Percentiles rank a stretch among this genome's conserved stretches.
These are phyloP conservation scores for Pouteria glomerata DNA, from an alignment of 148 eudicot genomes.

Conservation along the genomic window DNA sequence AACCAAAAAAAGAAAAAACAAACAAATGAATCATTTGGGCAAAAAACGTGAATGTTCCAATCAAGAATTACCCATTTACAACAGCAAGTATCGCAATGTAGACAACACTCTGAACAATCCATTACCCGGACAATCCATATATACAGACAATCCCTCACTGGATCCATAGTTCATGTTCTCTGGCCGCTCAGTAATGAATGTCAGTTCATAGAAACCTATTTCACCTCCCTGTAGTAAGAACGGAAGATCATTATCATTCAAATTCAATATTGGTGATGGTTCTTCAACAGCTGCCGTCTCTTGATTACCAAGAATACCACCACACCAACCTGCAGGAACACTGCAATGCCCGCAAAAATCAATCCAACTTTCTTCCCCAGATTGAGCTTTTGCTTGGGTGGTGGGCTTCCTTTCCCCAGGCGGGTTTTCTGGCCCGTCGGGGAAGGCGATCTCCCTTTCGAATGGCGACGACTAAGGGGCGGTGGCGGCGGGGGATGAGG, in stretches of 20 bases:
- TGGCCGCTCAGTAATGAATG: background rate
- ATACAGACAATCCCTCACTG: background rate
- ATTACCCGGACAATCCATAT: background rate
- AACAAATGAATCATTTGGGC: conserved; percentile 5
- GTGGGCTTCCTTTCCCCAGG: background rate
- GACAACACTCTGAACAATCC: background rate
- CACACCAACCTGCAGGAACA: conserved; percentile 59
- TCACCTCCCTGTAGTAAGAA: background rate
- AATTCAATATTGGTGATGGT: conserved; percentile 12
- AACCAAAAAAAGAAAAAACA: background rate
- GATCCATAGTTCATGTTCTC: background rate
- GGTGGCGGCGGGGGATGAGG: conserved; percentile 13
- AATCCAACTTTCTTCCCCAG: conserved; percentile 60
- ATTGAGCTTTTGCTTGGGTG: conserved; percentile 27
- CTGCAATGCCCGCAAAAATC: conserved; percentile 50
- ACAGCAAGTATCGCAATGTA: background rate
- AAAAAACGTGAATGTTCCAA: background rate
- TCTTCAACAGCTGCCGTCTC: conserved; percentile 44
- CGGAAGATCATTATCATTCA: background rate
- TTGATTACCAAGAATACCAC: conserved; percentile 49
- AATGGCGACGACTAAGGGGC: conserved; percentile 5
- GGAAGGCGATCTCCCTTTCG: conserved; percentile 7
- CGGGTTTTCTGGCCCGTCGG: background rate
- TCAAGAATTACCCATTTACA: conserved; percentile 20
- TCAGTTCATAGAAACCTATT: background rate